Evolutionary conservation across 2,329 filamentous ascomycete species (phyloP).

Genomic region (Gyromitra esculenta): DNA sequence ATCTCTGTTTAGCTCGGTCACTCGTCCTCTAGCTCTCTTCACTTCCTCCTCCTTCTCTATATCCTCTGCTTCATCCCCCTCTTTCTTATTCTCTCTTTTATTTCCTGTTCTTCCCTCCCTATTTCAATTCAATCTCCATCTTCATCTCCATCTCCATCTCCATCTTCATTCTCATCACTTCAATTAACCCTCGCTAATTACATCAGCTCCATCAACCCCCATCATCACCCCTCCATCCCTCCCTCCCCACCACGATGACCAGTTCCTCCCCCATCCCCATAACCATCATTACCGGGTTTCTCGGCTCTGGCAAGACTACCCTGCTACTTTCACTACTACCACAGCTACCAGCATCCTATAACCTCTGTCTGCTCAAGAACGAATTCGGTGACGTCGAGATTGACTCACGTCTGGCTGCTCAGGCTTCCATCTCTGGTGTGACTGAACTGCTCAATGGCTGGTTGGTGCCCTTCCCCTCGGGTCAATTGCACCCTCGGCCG

Average conservation of each 20-base stretch:
- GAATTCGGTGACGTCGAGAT: conserved; percentile 96
- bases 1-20: background rate
- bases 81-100: background rate
- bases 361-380: conserved; percentile 94
- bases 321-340: conserved; percentile 93
- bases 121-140: background rate
- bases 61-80: conserved; percentile 3
- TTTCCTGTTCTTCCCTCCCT: background rate
- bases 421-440: conserved; percentile 84
- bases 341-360: conserved; percentile 84
- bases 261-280: conserved; percentile 55
- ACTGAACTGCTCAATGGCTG: conserved; percentile 88
- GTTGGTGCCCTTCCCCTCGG: conserved; percentile 22
- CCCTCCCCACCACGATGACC: conserved; percentile 44
- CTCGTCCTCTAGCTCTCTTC: background rate
- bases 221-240: background rate
- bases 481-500: conserved; percentile 13
- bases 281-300: conserved; percentile 94
- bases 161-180: background rate
- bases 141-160: background rate
- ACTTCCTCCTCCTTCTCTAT: background rate
- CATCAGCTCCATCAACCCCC: background rate
- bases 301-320: conserved; percentile 95
- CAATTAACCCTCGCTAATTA: background rate
- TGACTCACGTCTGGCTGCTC: conserved; percentile 88